Conservation (phyloP, 495 filamentous ascomycete species). For the Clavariopsis aquatica region DNA sequence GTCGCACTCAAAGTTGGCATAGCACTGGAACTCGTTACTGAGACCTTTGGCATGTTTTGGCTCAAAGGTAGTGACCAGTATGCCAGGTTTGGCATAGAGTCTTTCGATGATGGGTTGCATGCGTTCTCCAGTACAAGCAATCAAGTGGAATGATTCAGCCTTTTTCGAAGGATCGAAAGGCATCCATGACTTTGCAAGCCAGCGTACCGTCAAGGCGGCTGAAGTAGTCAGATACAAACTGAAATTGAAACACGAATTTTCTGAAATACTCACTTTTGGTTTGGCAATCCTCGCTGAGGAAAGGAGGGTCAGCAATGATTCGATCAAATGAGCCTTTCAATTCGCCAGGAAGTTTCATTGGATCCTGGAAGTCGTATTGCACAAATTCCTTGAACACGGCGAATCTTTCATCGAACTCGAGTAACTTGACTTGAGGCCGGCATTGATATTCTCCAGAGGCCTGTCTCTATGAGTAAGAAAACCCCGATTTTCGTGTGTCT, state of each 20-base stretch:
- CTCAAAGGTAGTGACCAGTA: slow-evolving; percentile 60
- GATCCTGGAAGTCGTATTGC: slow-evolving; percentile 70
- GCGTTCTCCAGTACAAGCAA: slow-evolving; percentile 48
- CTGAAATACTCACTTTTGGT: slow-evolving; percentile 59
- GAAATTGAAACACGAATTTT: neutral
- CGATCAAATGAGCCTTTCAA: slow-evolving; percentile 66
- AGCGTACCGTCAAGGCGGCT: slow-evolving; percentile 72
- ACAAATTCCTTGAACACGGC: slow-evolving; percentile 69
- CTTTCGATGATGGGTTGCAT: slow-evolving; percentile 43
- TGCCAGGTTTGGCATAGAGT: slow-evolving; percentile 46
- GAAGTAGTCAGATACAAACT: slow-evolving; percentile 69
- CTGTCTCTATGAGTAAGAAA: slow-evolving; percentile 13
- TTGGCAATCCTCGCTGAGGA: slow-evolving; percentile 77
- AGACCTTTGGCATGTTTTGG: slow-evolving; percentile 65
- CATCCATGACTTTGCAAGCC: slow-evolving; percentile 56
- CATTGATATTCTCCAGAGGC: slow-evolving; percentile 28
- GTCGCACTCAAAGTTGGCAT: slow-evolving; percentile 68
- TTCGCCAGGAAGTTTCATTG: slow-evolving; percentile 60
- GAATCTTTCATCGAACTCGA: slow-evolving; percentile 75
- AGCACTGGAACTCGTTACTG: slow-evolving; percentile 78
- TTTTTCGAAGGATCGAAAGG: slow-evolving; percentile 4
- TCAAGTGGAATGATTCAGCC: slow-evolving; percentile 33
- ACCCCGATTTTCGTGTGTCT: neutral
- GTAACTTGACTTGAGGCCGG: slow-evolving; percentile 59
- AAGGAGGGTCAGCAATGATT: slow-evolving; percentile 75